Percentiles rank a stretch among this genome's conserved stretches.
phyloP scores from a whole-genome alignment of 179 eudicot species.

The Silene noctiflora region DNA sequence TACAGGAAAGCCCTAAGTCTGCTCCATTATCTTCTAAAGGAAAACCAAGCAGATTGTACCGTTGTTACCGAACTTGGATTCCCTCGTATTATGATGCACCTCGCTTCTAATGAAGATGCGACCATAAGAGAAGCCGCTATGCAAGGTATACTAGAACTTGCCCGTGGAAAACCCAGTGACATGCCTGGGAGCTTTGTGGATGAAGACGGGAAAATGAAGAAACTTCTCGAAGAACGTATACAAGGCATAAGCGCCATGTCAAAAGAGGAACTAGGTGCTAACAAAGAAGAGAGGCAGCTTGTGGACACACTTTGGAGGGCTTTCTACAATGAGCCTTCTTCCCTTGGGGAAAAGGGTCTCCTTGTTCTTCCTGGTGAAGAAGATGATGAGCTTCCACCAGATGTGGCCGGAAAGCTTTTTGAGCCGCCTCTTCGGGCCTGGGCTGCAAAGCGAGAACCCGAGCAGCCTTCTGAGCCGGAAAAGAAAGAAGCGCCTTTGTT shows the following conservation, averaged over 20 bases:
- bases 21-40: conserved; percentile 68
- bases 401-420: conserved; percentile 73
- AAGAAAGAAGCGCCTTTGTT: conserved; percentile 63
- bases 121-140: conserved; percentile 85
- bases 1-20: conserved; percentile 92
- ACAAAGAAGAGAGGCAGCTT: conserved; percentile 72
- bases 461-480: conserved; percentile 30
- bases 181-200: conserved; percentile 22
- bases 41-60: conserved; percentile 52
- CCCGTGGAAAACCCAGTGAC: conserved; percentile 33
- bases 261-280: conserved; percentile 64
- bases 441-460: conserved; percentile 49
- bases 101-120: conserved; percentile 67
- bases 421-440: conserved; percentile 83
- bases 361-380: conserved; percentile 78
- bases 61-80: conserved; percentile 69
- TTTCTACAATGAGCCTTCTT: conserved; percentile 63
- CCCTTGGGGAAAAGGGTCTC: conserved; percentile 73
- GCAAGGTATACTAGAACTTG: conserved; percentile 65
- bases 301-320: conserved; percentile 78
- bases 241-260: conserved; percentile 61
- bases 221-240: conserved; percentile 61
- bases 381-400: conserved; percentile 77
- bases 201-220: conserved; percentile 66
- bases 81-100: conserved; percentile 74